Evolutionary conservation across 2,329 filamentous ascomycete species (phyloP).

Genomic region (Ambrosiella cleistominuta): DNA sequence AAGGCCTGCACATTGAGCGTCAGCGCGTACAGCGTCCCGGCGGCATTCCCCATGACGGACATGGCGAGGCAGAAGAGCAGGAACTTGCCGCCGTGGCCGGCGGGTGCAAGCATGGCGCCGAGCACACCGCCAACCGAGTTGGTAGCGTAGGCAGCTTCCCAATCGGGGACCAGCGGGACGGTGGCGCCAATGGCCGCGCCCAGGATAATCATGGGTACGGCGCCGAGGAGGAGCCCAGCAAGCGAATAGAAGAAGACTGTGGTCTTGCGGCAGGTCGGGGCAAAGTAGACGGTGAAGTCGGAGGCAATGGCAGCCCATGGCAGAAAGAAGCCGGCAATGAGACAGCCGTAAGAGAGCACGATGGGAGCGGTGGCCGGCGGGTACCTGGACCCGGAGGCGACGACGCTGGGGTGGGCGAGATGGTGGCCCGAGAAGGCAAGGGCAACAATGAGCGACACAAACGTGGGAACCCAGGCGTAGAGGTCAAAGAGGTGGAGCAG

Average conservation of each 20-base stretch:
- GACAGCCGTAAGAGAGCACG: conserved; percentile 21
- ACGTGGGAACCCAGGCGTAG: conserved; percentile 28
- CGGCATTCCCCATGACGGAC: conserved; percentile 23
- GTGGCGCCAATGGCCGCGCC: conserved; percentile 21
- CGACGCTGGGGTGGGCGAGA: conserved; percentile 20
- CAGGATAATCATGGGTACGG: conserved; percentile 19
- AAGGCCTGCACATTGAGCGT: conserved; percentile 26
- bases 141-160: conserved; percentile 14
- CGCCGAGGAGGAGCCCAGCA: conserved; percentile 9
- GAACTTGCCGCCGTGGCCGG: conserved; percentile 19
- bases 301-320: conserved; percentile 24
- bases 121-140: conserved; percentile 16
- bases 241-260: conserved; percentile 7
- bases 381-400: conserved; percentile 15
- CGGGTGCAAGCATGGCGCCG: conserved; percentile 15
- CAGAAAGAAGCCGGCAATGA: conserved; percentile 27
- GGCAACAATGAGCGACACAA: conserved; percentile 24
- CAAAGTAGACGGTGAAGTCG: conserved; percentile 25
- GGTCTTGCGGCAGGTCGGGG: conserved; percentile 2
- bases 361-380: conserved; percentile 14
- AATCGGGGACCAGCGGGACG: conserved; percentile 14
- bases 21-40: conserved; percentile 23
- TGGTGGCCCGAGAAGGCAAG: conserved; percentile 24
- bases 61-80: conserved; percentile 23
- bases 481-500: conserved; percentile 28